A percentile compares a stretch with the other conserved stretches of the same genome.
Conservation (phyloP, 1,284 basidiomycete species). For the Microbotryum violaceum region DNA sequence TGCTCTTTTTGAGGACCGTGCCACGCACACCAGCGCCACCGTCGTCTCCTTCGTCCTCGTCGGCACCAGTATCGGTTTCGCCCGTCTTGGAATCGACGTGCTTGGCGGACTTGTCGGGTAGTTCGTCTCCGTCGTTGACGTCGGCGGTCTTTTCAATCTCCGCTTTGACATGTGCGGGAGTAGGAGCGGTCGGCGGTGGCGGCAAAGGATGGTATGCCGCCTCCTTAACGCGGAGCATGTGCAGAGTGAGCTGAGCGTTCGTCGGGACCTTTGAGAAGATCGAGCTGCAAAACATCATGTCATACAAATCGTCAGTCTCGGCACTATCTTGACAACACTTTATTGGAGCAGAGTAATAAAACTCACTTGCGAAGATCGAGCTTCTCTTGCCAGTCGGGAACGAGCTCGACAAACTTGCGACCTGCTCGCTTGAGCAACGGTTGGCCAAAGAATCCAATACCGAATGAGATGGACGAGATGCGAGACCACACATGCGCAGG, state of each 20-base stretch:
- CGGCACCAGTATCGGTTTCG: slow-evolving; percentile 16
- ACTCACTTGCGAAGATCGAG: slow-evolving; percentile 47
- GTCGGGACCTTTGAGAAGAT: slow-evolving; percentile 51
- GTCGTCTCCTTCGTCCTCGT: slow-evolving; percentile 36
- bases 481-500: slow-evolving; percentile 46
- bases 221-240: slow-evolving; percentile 50
- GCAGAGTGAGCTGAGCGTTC: slow-evolving; percentile 52
- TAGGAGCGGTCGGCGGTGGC: slow-evolving; percentile 42
- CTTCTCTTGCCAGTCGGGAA: slow-evolving; percentile 48
- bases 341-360: neutral
- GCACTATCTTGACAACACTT: neutral
- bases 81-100: slow-evolving; percentile 10
- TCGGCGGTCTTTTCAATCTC: slow-evolving; percentile 25
- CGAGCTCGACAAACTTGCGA: slow-evolving; percentile 43
- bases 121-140: slow-evolving; percentile 3
- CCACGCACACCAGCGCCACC: slow-evolving; percentile 31
- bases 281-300: slow-evolving; percentile 40
- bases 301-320: slow-evolving; percentile 3
- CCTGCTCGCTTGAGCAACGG: slow-evolving; percentile 45
- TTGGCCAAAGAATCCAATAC: slow-evolving; percentile 50
- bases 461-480: slow-evolving; percentile 45
- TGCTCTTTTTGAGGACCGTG: slow-evolving; percentile 39
- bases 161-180: slow-evolving; percentile 26
- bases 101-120: slow-evolving; percentile 11
- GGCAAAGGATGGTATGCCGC: slow-evolving; percentile 46